These are phyloP conservation scores for Eucalyptus sp. DNA, from an alignment of 345 rosid genomes.

Conservation along the genomic window DNA sequence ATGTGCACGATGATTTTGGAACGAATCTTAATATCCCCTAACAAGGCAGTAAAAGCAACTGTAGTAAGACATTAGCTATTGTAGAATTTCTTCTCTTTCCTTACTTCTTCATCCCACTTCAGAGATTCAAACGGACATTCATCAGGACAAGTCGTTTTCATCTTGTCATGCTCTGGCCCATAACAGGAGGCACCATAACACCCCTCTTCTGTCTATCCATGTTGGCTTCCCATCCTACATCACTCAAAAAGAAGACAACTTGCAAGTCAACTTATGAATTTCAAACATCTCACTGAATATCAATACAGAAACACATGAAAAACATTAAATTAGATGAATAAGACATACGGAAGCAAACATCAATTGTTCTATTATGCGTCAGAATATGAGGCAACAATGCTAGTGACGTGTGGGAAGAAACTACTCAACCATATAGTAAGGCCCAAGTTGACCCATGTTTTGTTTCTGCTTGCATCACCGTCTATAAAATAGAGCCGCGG, in stretches of 20 bases:
- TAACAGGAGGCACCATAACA: neutral
- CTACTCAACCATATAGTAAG: neutral
- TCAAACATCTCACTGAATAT: neutral
- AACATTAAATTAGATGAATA: neutral
- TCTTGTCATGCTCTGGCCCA: neutral
- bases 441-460: neutral
- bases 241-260: neutral
- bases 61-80: neutral
- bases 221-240: constrained; percentile 2
- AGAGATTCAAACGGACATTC: neutral
- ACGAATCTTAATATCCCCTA: neutral
- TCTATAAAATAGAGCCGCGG: neutral
- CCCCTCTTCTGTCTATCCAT: constrained; percentile 1
- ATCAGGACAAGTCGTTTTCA: neutral
- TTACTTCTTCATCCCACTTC: neutral
- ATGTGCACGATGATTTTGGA: neutral
- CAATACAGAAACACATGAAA: neutral
- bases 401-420: neutral
- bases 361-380: neutral
- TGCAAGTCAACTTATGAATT: neutral
- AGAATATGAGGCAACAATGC: neutral
- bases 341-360: neutral
- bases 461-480: neutral
- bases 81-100: neutral
- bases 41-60: neutral